phyloP scores from a whole-genome alignment of 2,329 filamentous ascomycete genomes.

The Colletotrichum trifolii region DNA sequence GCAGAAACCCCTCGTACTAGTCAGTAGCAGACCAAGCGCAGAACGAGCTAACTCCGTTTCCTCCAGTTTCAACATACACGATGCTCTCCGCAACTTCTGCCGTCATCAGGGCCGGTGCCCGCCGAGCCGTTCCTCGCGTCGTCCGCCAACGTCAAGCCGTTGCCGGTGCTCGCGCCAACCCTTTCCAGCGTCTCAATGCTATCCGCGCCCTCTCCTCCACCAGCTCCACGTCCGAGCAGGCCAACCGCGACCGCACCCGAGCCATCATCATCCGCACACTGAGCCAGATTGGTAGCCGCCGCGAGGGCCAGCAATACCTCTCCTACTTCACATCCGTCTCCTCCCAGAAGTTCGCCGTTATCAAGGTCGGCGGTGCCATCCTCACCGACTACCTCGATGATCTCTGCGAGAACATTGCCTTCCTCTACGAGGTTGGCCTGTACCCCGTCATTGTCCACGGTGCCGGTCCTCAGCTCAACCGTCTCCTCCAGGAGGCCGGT shows the following conservation, averaged over 20 bases:
- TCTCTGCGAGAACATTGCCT: slow-evolving; percentile 87
- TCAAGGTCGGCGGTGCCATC: slow-evolving; percentile 97
- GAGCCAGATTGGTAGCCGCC: slow-evolving; percentile 95
- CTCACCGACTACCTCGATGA: slow-evolving; percentile 94
- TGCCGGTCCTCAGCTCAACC: slow-evolving; percentile 94
- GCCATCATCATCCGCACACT: slow-evolving; percentile 89
- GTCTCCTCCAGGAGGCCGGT: slow-evolving; percentile 86
- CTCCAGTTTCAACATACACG: slow-evolving; percentile 29
- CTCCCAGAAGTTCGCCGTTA: slow-evolving; percentile 96
- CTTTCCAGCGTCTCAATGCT: slow-evolving; percentile 37
- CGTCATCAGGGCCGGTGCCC: slow-evolving; percentile 56
- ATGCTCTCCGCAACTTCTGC: slow-evolving; percentile 58
- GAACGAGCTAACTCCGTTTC: slow-evolving; percentile 8
- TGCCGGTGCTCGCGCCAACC: slow-evolving; percentile 41
- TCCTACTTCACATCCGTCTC: slow-evolving; percentile 97
- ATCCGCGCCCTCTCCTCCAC: slow-evolving; percentile 46
- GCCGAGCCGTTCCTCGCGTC: slow-evolving; percentile 51
- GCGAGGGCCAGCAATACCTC: slow-evolving; percentile 96
- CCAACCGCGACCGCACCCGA: slow-evolving; percentile 71
- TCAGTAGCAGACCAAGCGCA: slow-evolving; percentile 37
- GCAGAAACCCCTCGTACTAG: slow-evolving; percentile 10
- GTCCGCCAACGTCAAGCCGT: slow-evolving; percentile 37
- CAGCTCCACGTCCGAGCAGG: slow-evolving; percentile 46
- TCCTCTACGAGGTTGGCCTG: slow-evolving; percentile 93
- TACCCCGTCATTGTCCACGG: slow-evolving; percentile 97